Evolutionary conservation across 495 filamentous ascomycete genomes (phyloP), one percentile per base, ranked within the genome.

Genomic region (Penicillium robsamsonii): DNA sequence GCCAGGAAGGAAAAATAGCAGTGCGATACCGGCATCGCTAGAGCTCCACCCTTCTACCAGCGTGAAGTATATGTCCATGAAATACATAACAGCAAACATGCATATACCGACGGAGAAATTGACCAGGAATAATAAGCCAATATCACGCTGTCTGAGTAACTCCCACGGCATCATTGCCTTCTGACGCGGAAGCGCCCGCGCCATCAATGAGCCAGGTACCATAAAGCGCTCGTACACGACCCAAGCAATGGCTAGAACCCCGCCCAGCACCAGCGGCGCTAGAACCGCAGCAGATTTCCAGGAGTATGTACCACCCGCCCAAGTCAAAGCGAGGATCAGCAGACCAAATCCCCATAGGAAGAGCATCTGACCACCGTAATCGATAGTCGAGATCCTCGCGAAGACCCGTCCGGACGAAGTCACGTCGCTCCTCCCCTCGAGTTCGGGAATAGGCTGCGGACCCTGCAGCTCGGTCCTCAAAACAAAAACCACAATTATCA

Each of bases 331-430:
- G 11, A 87, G 69, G 45, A 85, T 76, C 9, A 86, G 54, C 22
- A 85, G 70, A 5, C 81, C 83, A 18, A 84, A 69, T 13, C 83
- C 83, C 66, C 77, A 79, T 11, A 87, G 70, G 67, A 86, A 86
- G 40, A 86, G 65, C 27, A 80, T 48, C 56, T 80, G 79, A 0
- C 83, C 83, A 20, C 75, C 71, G 45, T 75, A 72, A 61, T 87
- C 83, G 24, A 87, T 58, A 1, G 76, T 83, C 4, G 66, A 50
- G 8, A 85, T 63, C n/a, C 77, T 69, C 11, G 65, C 68, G 20
- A 70, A 50, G 29, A 73, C 59, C 3, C 60, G 56, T 8, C 44
- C 43, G 3, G 50, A 27, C 4, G 8, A 25, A 15, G 51, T 56
- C 13, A 47, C 48, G 12, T 44, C 15, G 29, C 43, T 17, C 20